Evolutionary conservation across 441 rosid genomes (phyloP).

Genomic region (Iberis amara): DNA sequence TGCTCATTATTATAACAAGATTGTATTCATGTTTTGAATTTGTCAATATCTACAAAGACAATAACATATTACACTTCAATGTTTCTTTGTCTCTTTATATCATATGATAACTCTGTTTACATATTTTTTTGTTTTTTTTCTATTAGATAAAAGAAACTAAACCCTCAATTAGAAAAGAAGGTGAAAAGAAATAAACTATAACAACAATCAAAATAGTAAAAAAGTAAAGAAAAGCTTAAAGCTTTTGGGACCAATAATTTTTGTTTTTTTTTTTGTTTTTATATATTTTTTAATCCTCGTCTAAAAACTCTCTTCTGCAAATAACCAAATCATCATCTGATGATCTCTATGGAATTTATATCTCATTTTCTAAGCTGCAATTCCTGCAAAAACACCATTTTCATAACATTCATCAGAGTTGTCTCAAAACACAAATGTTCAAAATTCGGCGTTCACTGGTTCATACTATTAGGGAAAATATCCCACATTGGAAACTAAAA

Average conservation of each 20-base stretch:
- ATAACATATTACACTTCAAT: conserved; percentile 27
- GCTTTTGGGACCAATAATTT: conserved; percentile 12
- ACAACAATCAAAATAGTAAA: conserved; percentile 31
- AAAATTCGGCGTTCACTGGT: no score
- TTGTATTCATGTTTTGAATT: conserved; percentile 21
- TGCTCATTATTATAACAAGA: conserved; percentile 3
- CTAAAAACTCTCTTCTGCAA: conserved; percentile 32
- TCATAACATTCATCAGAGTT: conserved; percentile 8
- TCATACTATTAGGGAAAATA: no score
- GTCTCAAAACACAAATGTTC: conserved; percentile 1
- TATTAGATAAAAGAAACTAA: conserved; percentile 22
- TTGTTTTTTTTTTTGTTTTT: not conserved
- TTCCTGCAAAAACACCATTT: conserved; percentile 25
- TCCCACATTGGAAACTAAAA: no score
- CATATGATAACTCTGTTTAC: conserved; percentile 21
- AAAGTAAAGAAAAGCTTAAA: conserved; percentile 23
- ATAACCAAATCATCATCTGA: conserved; percentile 26
- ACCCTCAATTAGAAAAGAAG: conserved; percentile 31
- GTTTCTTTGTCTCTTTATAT: conserved; percentile 28
- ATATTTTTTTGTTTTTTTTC: not conserved
- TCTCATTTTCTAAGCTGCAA: conserved; percentile 35
- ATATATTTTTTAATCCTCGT: conserved; percentile 20
- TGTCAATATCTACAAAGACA: conserved; percentile 30
- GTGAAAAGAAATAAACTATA: conserved; percentile 23
- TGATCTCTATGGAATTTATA: conserved; percentile 17